phyloP scores from a whole-genome alignment of 2,329 filamentous ascomycete species.

The Neurospora sp. region DNA sequence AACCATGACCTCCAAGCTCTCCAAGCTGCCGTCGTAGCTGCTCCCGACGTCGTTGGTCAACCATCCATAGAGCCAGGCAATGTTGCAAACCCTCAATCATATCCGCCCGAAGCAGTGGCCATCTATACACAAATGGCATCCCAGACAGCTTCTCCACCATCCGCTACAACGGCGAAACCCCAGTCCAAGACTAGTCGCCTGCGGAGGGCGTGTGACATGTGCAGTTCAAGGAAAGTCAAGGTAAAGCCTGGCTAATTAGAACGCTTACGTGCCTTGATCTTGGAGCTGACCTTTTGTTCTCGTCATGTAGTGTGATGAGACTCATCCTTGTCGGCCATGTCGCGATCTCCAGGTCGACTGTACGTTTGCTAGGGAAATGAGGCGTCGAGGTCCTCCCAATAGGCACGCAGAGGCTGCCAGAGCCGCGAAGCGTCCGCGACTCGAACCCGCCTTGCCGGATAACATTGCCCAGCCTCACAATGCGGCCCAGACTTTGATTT shows the following conservation, averaged over 20 bases:
- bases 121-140: neutral
- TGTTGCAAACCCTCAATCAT: neutral
- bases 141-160: neutral
- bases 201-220: constrained; percentile 50
- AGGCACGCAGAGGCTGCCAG: constrained; percentile 47
- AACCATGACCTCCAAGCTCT: constrained; percentile 19
- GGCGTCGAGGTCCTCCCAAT: constrained; percentile 48
- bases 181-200: constrained; percentile 41
- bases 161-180: neutral
- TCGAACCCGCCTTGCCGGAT: constrained; percentile 21
- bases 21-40: constrained; percentile 15
- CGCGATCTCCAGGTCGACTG: constrained; percentile 47
- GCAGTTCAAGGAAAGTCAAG: constrained; percentile 52
- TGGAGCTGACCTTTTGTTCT: constrained; percentile 5
- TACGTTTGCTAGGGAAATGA: constrained; percentile 47
- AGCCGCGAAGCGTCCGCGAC: constrained; percentile 38
- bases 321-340: constrained; percentile 47
- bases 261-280: neutral
- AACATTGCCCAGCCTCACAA: constrained; percentile 28
- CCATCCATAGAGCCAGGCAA: constrained; percentile 3
- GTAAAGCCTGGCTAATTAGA: constrained; percentile 14
- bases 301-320: constrained; percentile 38
- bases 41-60: constrained; percentile 11
- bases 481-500: constrained; percentile 38
- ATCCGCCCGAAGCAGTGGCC: neutral